Evolutionary conservation across 179 eudicot genomes (phyloP).

Genomic region (Vitellaria paradoxa): DNA sequence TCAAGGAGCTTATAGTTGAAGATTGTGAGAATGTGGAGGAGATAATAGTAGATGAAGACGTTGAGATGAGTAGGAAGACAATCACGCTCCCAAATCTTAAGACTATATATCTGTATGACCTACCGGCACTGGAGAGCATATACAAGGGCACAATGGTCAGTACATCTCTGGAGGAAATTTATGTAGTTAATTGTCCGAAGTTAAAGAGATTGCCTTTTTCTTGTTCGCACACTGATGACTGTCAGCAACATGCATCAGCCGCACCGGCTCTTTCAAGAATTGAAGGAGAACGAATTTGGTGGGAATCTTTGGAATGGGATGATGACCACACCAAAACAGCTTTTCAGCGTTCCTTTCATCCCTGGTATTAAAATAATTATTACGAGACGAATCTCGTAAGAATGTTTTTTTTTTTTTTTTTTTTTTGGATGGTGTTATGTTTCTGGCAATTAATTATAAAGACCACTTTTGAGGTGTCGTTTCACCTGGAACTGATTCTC

Average conservation of each 20-base stretch:
- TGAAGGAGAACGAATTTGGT: not conserved
- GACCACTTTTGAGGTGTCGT: no score
- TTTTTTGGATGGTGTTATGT: no score
- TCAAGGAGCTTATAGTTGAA: fast-evolving
- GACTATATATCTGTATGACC: fast-evolving
- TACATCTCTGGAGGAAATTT: not conserved
- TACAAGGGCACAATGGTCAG: not conserved
- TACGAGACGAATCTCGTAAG: no score
- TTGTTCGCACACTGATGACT: no score
- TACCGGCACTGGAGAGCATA: slow-evolving; percentile 7
- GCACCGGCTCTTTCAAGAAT: not conserved
- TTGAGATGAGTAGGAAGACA: not conserved
- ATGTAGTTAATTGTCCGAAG: not conserved
- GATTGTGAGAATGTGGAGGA: not conserved
- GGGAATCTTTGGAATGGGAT: slow-evolving; percentile 11
- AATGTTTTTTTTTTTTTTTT: no score
- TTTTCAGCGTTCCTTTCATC: not conserved
- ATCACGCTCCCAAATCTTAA: not conserved
- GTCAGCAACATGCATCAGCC: no score
- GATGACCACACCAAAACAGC: not conserved
- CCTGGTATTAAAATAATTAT: no score
- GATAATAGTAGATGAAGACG: not conserved
- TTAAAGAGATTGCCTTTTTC: not conserved
- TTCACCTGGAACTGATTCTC: no score
- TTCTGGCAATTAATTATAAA: no score